Percentiles rank a stretch among this genome's conserved stretches.
phyloP scores from a whole-genome alignment of 2,329 filamentous ascomycete species.

The Ophiostoma australiae region DNA sequence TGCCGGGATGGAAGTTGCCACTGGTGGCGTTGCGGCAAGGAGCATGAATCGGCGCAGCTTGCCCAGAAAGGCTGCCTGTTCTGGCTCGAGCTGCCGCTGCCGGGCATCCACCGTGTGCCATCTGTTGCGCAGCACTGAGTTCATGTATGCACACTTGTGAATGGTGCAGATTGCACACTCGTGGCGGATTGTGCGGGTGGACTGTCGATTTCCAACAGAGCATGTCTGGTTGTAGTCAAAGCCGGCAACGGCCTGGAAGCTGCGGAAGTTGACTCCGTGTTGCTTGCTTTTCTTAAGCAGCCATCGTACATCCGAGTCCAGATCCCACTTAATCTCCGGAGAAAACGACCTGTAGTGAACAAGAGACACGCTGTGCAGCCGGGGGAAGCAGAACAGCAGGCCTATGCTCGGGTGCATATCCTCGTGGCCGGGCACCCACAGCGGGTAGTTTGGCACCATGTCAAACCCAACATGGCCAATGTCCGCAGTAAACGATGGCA shows the following conservation, averaged over 20 bases:
- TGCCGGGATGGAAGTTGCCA: not conserved
- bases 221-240: constrained; percentile 22
- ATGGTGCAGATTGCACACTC: constrained; percentile 29
- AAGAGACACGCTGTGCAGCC: constrained; percentile 27
- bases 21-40: constrained; percentile 13
- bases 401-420: constrained; percentile 24
- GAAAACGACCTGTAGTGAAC: constrained; percentile 24
- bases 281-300: constrained; percentile 17
- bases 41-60: constrained; percentile 21
- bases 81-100: constrained; percentile 15
- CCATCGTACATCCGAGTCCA: constrained; percentile 21
- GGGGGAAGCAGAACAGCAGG: constrained; percentile 26
- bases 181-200: constrained; percentile 18
- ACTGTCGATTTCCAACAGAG: constrained; percentile 18
- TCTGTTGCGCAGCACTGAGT: constrained; percentile 19
- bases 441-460: constrained; percentile 27
- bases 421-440: constrained; percentile 23
- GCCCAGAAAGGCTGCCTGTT: constrained; percentile 17
- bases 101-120: not conserved
- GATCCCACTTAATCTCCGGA: constrained; percentile 25
- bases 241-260: constrained; percentile 23
- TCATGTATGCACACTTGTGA: constrained; percentile 28
- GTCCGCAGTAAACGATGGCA: constrained; percentile 20
- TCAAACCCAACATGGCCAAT: constrained; percentile 27
- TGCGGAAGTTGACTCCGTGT: constrained; percentile 23